These are phyloP conservation scores for Ustilago vetiveriae DNA, from an alignment of 1,284 basidiomycete genomes.

Conservation along the genomic window DNA sequence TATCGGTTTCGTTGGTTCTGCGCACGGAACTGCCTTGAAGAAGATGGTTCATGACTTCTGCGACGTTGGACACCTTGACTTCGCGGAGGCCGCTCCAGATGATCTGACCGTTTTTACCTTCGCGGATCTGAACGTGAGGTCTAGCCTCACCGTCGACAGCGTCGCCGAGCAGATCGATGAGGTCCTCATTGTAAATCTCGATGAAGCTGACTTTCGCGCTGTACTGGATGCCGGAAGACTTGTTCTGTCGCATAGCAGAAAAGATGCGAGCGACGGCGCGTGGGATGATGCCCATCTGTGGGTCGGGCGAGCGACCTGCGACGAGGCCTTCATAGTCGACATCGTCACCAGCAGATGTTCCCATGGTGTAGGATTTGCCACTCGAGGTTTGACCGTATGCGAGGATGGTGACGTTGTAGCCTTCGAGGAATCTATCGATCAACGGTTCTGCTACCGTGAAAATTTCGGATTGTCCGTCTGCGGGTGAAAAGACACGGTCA, in stretches of 20 bases:
- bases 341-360: conserved; percentile 61
- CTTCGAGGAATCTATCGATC: conserved; percentile 88
- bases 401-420: conserved; percentile 96
- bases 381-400: conserved; percentile 98
- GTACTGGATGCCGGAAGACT: conserved; percentile 70
- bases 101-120: conserved; percentile 94
- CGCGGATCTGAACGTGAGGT: conserved; percentile 91
- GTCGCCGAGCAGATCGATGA: conserved; percentile 67
- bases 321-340: conserved; percentile 55
- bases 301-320: conserved; percentile 48
- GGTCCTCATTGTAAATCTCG: conserved; percentile 92
- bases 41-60: conserved; percentile 89
- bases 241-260: conserved; percentile 71
- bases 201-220: conserved; percentile 70
- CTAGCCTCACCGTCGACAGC: conserved; percentile 66
- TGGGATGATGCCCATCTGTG: conserved; percentile 82
- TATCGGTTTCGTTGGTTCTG: conserved; percentile 95
- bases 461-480: conserved; percentile 82
- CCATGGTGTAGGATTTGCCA: conserved; percentile 97
- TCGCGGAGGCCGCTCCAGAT: conserved; percentile 96
- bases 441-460: conserved; percentile 86
- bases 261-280: conserved; percentile 93
- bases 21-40: conserved; percentile 85
- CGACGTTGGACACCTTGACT: conserved; percentile 80
- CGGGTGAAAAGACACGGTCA: conserved; percentile 88